Conservation (phyloP, 2,329 filamentous ascomycete genomes). For the Fusarium sambucinum region DNA sequence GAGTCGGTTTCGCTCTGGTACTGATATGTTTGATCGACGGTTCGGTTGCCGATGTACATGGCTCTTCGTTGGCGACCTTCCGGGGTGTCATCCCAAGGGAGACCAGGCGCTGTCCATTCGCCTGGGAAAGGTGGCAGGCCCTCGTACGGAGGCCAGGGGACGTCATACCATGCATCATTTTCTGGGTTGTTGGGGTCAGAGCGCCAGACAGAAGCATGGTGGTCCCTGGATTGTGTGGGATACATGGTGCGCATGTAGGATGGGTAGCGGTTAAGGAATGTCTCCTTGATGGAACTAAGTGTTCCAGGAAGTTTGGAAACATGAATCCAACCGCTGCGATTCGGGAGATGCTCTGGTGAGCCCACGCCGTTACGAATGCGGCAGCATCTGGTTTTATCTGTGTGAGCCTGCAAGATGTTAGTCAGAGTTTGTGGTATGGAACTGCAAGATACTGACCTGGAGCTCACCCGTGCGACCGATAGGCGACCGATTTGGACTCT, state of each 20-base stretch:
- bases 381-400: conserved; percentile 41
- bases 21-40: conserved; percentile 35
- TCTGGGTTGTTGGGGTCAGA: conserved; percentile 51
- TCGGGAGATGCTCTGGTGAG: conserved; percentile 42
- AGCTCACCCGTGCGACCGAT: conserved; percentile 38
- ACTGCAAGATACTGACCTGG: conserved; percentile 24
- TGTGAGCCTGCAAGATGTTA: conserved; percentile 39
- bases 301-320: conserved; percentile 27
- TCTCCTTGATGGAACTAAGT: conserved; percentile 38
- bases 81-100: neutral
- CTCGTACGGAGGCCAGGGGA: conserved; percentile 49
- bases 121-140: conserved; percentile 42
- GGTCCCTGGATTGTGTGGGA: conserved; percentile 36
- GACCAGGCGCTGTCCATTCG: conserved; percentile 34
- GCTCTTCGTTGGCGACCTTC: neutral
- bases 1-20: conserved; percentile 39
- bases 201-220: conserved; percentile 42
- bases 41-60: conserved; percentile 7
- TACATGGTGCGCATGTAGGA: conserved; percentile 50
- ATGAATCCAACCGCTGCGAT: conserved; percentile 52
- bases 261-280: conserved; percentile 45
- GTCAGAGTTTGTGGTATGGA: neutral
- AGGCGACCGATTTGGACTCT: conserved; percentile 33
- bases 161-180: conserved; percentile 44
- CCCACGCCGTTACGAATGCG: conserved; percentile 46